These are phyloP conservation scores for Clonostachys sp. DNA, from an alignment of 2,329 filamentous ascomycete genomes.

Conservation along the genomic window DNA sequence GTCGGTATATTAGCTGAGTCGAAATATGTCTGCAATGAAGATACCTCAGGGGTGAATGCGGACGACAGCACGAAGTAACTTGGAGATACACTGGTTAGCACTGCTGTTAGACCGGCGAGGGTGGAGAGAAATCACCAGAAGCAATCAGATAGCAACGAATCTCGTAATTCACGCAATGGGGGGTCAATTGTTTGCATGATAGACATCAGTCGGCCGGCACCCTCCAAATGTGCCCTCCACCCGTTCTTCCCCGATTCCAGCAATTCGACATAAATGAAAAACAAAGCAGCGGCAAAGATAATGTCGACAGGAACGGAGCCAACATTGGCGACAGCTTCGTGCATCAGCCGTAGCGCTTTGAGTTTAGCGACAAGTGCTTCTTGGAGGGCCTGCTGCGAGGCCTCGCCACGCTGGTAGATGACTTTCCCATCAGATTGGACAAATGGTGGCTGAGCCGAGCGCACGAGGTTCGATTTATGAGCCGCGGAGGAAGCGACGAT, in stretches of 20 bases:
- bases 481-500: conserved; percentile 43
- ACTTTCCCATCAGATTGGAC: conserved; percentile 3
- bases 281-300: conserved; percentile 38
- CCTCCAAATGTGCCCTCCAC: conserved; percentile 42
- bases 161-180: conserved; percentile 27
- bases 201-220: conserved; percentile 36
- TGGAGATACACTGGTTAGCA: not conserved
- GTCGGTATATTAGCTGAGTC: conserved; percentile 26
- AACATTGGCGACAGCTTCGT: conserved; percentile 28
- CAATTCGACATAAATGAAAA: conserved; percentile 45
- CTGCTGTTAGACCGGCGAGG: not conserved
- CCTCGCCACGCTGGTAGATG: conserved; percentile 7
- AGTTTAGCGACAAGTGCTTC: conserved; percentile 41
- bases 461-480: conserved; percentile 38
- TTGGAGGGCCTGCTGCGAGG: conserved; percentile 22
- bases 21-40: conserved; percentile 24
- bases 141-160: conserved; percentile 42
- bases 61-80: conserved; percentile 42
- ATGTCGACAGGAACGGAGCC: conserved; percentile 29
- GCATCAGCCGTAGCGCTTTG: conserved; percentile 35
- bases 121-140: conserved; percentile 27
- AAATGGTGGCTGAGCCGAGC: conserved; percentile 17
- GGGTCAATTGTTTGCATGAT: conserved; percentile 24
- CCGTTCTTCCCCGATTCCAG: conserved; percentile 42
- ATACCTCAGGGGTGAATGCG: conserved; percentile 29